phyloP scores from a whole-genome alignment of 140 eudicot genomes.

The Senecio squalidus region DNA sequence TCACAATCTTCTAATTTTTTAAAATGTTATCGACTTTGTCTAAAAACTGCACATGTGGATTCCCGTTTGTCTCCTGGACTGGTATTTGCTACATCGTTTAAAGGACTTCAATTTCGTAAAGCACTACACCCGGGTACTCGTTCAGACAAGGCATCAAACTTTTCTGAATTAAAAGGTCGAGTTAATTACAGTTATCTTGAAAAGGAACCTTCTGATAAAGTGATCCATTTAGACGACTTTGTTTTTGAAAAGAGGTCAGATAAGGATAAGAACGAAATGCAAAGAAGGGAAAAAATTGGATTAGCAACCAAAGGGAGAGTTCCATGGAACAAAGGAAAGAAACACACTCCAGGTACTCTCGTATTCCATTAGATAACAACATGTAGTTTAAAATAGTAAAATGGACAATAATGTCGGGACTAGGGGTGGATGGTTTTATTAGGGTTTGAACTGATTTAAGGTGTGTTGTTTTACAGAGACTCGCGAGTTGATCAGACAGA shows the following conservation, averaged over 20 bases:
- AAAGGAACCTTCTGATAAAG: constrained; percentile 14
- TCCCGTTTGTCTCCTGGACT: constrained; percentile 17
- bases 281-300: constrained; percentile 48
- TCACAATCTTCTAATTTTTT: constrained; percentile 6
- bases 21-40: constrained; percentile 26
- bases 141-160: constrained; percentile 19
- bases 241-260: constrained; percentile 16
- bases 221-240: constrained; percentile 11
- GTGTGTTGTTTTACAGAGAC: constrained; percentile 57
- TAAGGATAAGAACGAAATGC: constrained; percentile 31
- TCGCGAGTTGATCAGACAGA: constrained; percentile 61
- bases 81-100: constrained; percentile 19
- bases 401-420: too few species aligned
- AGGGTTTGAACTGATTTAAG: neutral
- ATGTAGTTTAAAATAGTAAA: too few species aligned
- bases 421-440: too few species aligned
- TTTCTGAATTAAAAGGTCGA: constrained; percentile 15
- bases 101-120: constrained; percentile 17
- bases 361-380: neutral
- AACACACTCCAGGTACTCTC: constrained; percentile 63
- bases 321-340: constrained; percentile 91
- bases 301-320: constrained; percentile 66
- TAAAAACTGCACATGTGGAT: constrained; percentile 9
- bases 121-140: constrained; percentile 5
- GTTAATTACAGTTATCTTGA: constrained; percentile 5